Evolutionary conservation across 2,329 filamentous ascomycete species (phyloP).

Genomic region (Chrysosporium keratinophilum): DNA sequence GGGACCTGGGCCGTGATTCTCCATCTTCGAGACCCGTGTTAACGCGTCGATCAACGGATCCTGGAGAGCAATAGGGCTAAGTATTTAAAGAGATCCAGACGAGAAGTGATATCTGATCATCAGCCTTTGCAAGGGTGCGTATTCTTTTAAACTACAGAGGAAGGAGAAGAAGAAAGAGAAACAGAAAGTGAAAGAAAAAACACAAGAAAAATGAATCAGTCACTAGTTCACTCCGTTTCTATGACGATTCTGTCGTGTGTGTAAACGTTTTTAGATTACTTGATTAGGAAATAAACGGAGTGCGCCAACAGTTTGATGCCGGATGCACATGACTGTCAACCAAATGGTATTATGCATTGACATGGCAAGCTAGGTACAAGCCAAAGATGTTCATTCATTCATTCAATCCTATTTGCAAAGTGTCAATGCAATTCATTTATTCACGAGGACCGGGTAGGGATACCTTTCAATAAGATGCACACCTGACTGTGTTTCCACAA

Average conservation of each 20-base stretch:
- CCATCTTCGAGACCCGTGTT: background rate
- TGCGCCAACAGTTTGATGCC: background rate
- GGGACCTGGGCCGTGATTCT: background rate
- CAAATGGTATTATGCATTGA: background rate
- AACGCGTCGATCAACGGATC: no score
- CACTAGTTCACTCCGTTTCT: background rate
- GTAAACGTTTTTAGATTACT: background rate
- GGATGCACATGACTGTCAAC: background rate
- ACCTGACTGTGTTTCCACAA: slow-evolving; percentile 88
- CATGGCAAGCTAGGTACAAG: slow-evolving; percentile 4
- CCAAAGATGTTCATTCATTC: background rate
- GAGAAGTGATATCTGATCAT: no score
- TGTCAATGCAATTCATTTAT: background rate
- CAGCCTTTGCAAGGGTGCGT: no score
- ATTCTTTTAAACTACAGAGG: no score
- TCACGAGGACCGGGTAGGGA: slow-evolving; percentile 17
- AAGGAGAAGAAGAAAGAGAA: background rate
- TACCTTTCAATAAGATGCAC: slow-evolving; percentile 94
- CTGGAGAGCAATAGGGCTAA: no score
- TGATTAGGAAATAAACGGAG: background rate
- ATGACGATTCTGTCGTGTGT: background rate
- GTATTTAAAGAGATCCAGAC: no score
- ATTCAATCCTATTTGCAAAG: slow-evolving; percentile 8
- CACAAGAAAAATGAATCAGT: background rate
- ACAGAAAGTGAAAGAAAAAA: background rate